A percentile compares a stretch with the other conserved stretches of the same genome.
These are phyloP conservation scores for Nemophila menziesii DNA, from an alignment of 257 asterid species.

Conservation along the genomic window DNA sequence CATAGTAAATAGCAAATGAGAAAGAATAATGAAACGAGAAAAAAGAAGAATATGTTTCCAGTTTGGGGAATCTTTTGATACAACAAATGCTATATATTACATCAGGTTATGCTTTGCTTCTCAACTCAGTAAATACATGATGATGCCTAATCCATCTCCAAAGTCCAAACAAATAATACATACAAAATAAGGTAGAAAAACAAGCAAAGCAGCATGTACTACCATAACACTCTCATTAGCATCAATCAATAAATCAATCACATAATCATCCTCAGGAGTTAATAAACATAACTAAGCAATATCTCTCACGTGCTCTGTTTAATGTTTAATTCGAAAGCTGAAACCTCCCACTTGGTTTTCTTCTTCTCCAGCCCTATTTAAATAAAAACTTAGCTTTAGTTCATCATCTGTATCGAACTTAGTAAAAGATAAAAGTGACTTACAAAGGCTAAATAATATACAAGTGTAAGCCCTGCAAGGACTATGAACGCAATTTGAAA, in stretches of 20 bases:
- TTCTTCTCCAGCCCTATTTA: constrained; percentile 82
- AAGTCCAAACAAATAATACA: constrained; percentile 37
- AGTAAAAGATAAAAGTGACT: constrained; percentile 18
- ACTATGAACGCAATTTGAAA: constrained; percentile 84
- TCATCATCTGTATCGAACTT: not conserved
- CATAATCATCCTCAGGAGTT: constrained; percentile 23
- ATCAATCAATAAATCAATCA: constrained; percentile 14
- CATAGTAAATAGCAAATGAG: not conserved
- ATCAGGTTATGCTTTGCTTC: constrained; percentile 15
- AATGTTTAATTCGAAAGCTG: constrained; percentile 58
- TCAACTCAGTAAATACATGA: constrained; percentile 22
- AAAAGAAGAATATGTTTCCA: not conserved
- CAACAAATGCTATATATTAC: constrained; percentile 21
- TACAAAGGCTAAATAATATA: constrained; percentile 82
- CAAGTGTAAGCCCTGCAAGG: constrained; percentile 88
- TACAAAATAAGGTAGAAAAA: constrained; percentile 26
- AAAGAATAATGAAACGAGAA: constrained; percentile 1
- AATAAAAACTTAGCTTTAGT: constrained; percentile 9
- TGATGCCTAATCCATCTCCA: constrained; percentile 22
- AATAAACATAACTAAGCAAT: constrained; percentile 26
- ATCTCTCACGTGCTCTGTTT: constrained; percentile 18
- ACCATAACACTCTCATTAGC: constrained; percentile 15
- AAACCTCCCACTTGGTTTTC: constrained; percentile 67
- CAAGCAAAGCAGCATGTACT: constrained; percentile 14
- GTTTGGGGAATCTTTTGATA: constrained; percentile 9